Base-by-base conservation (phyloP, 345 rosid genomes). In the Cardiospermum halicacabum region DNA sequence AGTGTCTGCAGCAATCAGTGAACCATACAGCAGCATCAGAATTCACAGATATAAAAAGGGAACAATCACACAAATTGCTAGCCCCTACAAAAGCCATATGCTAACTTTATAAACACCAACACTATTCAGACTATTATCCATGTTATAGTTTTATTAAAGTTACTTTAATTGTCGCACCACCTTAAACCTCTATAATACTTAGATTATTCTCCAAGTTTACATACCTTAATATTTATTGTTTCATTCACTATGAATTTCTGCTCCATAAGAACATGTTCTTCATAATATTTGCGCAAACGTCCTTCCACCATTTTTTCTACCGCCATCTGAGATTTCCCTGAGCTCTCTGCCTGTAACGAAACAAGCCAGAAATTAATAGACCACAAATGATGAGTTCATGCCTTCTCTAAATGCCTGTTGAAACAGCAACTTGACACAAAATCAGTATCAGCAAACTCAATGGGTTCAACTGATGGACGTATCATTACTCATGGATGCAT, bases 301-400 rank as follows among this genome's bases (percentile, higher is more conserved):
- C 99, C 97, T 83, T 91, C 97, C 54, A 94, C 91, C 92, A 94
- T 94, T 78, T 89, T 94, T 66, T 94, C 96, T 70, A 94, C 60
- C 15, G 87, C 91, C 84, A 87, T 82, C 72, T 77, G 83, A 37
- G 91, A 66, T 81, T 85, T 94, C 11, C 86, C 99, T 36, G 87
- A 81, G 60, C 85, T 89, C 69, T 87, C 91, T 45, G 97, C 99
- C 99, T 94, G 96, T 69, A 75, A 56, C 64, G 31, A 78, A 69
- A 64, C 22, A 64, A 24, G 4, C 16, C 24, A 26, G 18, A 45
- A 30, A 47, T 31, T 31, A 13, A 12, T 28, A 31, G 31, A 30
- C 31, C 15, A 9, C 4, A 34, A 4, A 62, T 8, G 22, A 62
- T 31, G 37, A 13, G 21, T 7, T 13, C 37, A n/a, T 18, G 21